Evolutionary conservation across 208 protist genomes (phyloP).

Genomic region (Trypanosoma brucei): DNA sequence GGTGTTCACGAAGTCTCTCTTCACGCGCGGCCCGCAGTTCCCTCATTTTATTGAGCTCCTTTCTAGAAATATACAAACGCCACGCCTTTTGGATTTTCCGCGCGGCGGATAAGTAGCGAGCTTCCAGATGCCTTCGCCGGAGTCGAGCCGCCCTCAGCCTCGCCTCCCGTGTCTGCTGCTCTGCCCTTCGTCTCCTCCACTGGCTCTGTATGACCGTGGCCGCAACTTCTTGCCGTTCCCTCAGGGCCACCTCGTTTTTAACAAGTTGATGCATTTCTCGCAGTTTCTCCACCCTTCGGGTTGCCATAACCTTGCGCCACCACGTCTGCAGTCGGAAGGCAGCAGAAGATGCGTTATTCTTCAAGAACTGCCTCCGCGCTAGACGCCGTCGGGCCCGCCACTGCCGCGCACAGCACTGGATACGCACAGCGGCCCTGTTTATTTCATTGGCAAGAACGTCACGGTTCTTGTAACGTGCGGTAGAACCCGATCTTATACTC

Average conservation of each 20-base stretch:
- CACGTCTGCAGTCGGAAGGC: slow-evolving; percentile 45
- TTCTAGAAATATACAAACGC: slow-evolving; percentile 26
- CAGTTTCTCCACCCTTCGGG: slow-evolving; percentile 19
- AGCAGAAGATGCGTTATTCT: slow-evolving; percentile 28
- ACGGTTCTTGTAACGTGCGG: not conserved
- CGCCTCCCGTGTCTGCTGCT: slow-evolving; percentile 20
- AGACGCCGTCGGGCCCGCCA: slow-evolving; percentile 47
- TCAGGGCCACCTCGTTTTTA: slow-evolving; percentile 17
- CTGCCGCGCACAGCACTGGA: slow-evolving; percentile 64
- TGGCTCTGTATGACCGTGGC: slow-evolving; percentile 55
- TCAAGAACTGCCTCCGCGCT: slow-evolving; percentile 23
- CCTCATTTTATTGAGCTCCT: slow-evolving; percentile 16
- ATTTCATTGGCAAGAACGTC: slow-evolving; percentile 22
- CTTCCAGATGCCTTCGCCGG: slow-evolving; percentile 20
- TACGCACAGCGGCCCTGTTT: slow-evolving; percentile 40
- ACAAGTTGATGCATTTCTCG: slow-evolving; percentile 16
- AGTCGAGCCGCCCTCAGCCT: slow-evolving; percentile 11
- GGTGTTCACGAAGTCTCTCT: slow-evolving; percentile 37
- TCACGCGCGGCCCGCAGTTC: slow-evolving; percentile 29
- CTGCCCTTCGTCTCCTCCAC: slow-evolving; percentile 43
- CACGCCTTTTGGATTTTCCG: slow-evolving; percentile 33
- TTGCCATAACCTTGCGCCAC: slow-evolving; percentile 39
- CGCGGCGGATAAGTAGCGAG: slow-evolving; percentile 10
- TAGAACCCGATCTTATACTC: slow-evolving; percentile 21
- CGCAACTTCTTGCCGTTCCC: slow-evolving; percentile 32